Evolutionary conservation across 2,329 filamentous ascomycete species (phyloP), one percentile per base, ranked within the genome.

Genomic region (Fusarium haematococcum): DNA sequence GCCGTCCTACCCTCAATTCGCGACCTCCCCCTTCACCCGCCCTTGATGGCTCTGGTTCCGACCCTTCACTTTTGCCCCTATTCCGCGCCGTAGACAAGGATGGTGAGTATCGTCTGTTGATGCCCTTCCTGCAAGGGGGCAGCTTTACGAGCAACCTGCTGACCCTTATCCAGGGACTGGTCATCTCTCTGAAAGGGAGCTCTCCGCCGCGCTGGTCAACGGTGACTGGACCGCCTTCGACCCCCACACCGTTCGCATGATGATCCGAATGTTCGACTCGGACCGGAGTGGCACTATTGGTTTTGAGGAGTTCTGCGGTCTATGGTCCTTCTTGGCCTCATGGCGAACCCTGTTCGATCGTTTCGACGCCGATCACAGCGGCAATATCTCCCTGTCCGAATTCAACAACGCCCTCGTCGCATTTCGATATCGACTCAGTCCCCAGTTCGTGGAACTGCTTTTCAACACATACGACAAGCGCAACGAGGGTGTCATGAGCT

Each of bases 201-300:
- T 99, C 48, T 93, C 94, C 11, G 92, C 94, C 1, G 97, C 97
- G 23, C 91, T 99, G 7, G 95, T 98, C 69, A 99, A 99, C 81
- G 96, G 95, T 65, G 97, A 99, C 87, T 98, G 94, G 91, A 94
- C 94, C 2, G 91, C 95, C 6, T 99, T 99, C 82, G 95, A 99
- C 83, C 89, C 92, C 6, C 94, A 98, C 78, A 99, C 97, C 2
- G 95, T 98, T 75, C 93, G 93, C 80, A 98, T 98, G 94, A 98
- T 99, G 95, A 98, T 99, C 77, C 93, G 95, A 81, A 98, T 99
- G 97, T 99, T 99, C 85, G 96, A 98, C 85, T 94, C 93, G 68
- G 94, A 98, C 84, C 93, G 94, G 77, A 93, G 90, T 71, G 95
- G 95, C 61, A 94, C 93, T 16, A 97, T 99, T 82, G 95, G 93